These are phyloP conservation scores for Hericium coralloides DNA, from an alignment of 768 basidiomycete genomes.

Conservation along the genomic window DNA sequence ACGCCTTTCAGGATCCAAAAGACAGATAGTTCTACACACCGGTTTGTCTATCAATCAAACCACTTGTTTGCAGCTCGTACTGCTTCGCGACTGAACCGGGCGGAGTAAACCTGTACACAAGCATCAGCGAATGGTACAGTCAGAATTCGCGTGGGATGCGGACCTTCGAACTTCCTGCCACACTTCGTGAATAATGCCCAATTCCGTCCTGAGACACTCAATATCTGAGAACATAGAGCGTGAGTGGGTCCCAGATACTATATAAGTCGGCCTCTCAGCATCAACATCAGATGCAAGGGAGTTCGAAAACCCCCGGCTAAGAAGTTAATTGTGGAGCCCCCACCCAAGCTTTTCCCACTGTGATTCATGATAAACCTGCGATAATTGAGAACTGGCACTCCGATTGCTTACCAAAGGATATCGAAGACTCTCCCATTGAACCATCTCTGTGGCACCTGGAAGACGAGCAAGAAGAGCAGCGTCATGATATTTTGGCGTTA, in stretches of 20 bases:
- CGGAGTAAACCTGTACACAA: not conserved
- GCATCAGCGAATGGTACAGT: not conserved
- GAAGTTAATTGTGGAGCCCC: constrained; percentile 3
- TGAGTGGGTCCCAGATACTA: not conserved
- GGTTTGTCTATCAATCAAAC: not conserved
- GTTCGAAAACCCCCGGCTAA: not conserved
- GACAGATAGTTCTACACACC: not conserved
- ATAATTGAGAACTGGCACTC: too few species aligned
- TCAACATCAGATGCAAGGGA: constrained; percentile 1
- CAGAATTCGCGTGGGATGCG: too few species aligned
- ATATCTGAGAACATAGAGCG: not conserved
- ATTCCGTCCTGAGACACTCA: constrained; percentile 2
- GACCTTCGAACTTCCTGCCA: not conserved
- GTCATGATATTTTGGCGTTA: not conserved
- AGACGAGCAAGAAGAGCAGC: not conserved
- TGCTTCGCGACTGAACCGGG: not conserved
- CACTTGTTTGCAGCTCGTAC: not conserved
- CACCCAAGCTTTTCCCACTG: constrained; percentile 5
- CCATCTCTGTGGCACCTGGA: not conserved
- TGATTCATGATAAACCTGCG: not conserved
- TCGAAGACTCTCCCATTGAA: not conserved
- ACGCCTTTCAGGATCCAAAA: not conserved
- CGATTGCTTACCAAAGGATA: not conserved
- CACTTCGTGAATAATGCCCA: constrained; percentile 2
- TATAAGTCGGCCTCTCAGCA: not conserved